Conservation (phyloP, 2,329 filamentous ascomycete species). For the Fusarium incarnatum region DNA sequence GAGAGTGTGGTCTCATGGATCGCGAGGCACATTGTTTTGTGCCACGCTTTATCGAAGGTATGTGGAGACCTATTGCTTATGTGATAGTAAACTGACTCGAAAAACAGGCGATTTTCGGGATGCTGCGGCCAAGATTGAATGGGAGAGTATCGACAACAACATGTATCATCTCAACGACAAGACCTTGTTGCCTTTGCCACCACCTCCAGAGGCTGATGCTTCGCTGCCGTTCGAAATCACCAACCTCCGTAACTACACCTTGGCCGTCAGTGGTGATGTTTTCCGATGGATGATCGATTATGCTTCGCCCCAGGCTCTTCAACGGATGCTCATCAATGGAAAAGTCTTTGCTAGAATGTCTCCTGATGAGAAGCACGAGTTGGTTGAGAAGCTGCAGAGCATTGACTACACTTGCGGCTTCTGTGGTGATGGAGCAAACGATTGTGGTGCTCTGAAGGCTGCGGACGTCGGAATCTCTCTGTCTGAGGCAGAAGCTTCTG, state of each 20-base stretch:
- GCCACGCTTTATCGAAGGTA: slow-evolving; percentile 84
- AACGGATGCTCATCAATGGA: slow-evolving; percentile 86
- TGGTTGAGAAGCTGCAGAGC: slow-evolving; percentile 96
- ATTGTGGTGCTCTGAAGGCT: slow-evolving; percentile 95
- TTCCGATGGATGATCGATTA: slow-evolving; percentile 98
- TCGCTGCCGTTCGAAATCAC: slow-evolving; percentile 88
- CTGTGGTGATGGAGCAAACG: slow-evolving; percentile 96
- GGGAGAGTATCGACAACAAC: slow-evolving; percentile 95
- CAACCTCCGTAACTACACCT: slow-evolving; percentile 84
- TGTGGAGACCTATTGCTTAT: slow-evolving; percentile 7
- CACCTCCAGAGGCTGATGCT: slow-evolving; percentile 77
- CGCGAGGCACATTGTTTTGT: slow-evolving; percentile 90
- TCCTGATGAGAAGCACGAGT: slow-evolving; percentile 96
- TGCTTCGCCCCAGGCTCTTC: slow-evolving; percentile 81
- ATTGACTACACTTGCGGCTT: slow-evolving; percentile 97
- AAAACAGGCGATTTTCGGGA: slow-evolving; percentile 75
- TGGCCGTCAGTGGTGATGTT: slow-evolving; percentile 91
- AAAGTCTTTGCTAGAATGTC: slow-evolving; percentile 99
- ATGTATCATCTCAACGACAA: slow-evolving; percentile 81
- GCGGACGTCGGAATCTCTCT: slow-evolving; percentile 97
- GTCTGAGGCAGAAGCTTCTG: slow-evolving; percentile 96
- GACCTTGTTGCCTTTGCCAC: slow-evolving; percentile 81
- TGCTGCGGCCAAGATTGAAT: slow-evolving; percentile 78
- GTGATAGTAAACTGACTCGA: slow-evolving; percentile 18
- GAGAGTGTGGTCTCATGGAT: slow-evolving; percentile 87